A percentile compares a stretch with the other conserved stretches of the same genome.
Conservation (phyloP, 208 protist species). For the Trichomonas gallinae region DNA sequence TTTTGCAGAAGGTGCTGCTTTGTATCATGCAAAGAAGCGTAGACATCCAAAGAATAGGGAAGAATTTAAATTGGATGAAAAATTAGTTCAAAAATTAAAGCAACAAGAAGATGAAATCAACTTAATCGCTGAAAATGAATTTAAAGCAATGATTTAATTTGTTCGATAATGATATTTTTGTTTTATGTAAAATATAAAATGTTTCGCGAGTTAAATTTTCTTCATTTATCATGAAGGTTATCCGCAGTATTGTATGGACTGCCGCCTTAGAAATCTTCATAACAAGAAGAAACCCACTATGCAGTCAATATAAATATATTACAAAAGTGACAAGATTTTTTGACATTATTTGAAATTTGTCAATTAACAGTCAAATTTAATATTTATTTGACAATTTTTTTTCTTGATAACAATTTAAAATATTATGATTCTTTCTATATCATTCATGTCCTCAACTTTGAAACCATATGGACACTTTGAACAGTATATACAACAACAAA, state of each 20-base stretch:
- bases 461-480: neutral
- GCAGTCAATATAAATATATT: too few relatives aligned
- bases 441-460: neutral
- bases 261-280: too few relatives aligned
- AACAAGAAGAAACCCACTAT: too few relatives aligned
- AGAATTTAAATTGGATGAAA: neutral
- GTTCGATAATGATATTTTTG: neutral
- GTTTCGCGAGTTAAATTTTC: too few relatives aligned
- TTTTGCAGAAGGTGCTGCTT: neutral
- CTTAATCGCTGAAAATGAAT: neutral
- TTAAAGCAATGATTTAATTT: neutral
- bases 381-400: too few relatives aligned
- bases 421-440: too few relatives aligned
- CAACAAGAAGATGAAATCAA: neutral
- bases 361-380: too few relatives aligned
- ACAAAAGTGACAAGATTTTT: neutral
- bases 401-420: too few relatives aligned
- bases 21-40: neutral
- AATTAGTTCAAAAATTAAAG: neutral
- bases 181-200: neutral
- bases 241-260: too few relatives aligned
- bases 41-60: neutral
- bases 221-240: too few relatives aligned
- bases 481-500: too few relatives aligned
- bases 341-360: too few relatives aligned